Evolutionary conservation across 768 basidiomycete species (phyloP).

Genomic region (Chalciporus sphaerocephalus): DNA sequence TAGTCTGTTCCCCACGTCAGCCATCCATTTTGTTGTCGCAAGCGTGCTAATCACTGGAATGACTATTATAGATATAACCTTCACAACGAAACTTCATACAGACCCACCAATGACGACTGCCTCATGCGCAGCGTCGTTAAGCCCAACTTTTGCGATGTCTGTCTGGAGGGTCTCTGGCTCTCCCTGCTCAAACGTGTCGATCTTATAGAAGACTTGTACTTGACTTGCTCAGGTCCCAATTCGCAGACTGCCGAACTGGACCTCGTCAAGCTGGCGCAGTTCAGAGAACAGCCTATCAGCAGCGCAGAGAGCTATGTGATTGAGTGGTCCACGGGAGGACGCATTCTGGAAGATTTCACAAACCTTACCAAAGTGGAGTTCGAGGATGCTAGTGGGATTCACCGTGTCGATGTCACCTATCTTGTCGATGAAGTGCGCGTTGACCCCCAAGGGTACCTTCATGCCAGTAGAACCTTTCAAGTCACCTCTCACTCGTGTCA

Average conservation of each 20-base stretch:
- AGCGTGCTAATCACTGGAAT: background rate
- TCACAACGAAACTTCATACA: constrained; percentile 59
- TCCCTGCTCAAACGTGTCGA: constrained; percentile 54
- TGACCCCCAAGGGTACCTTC: constrained; percentile 38
- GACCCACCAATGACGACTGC: constrained; percentile 82
- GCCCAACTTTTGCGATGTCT: constrained; percentile 72
- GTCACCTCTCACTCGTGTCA: constrained; percentile 2
- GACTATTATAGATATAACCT: constrained; percentile 45
- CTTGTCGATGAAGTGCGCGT: constrained; percentile 53
- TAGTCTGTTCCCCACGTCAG: constrained; percentile 71
- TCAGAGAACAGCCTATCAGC: constrained; percentile 32
- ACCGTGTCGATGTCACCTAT: constrained; percentile 47
- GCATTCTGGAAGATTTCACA: constrained; percentile 38
- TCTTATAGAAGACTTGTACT: constrained; percentile 54
- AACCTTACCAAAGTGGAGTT: constrained; percentile 51
- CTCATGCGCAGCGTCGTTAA: constrained; percentile 72
- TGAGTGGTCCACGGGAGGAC: constrained; percentile 50
- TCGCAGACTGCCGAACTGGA: constrained; percentile 40
- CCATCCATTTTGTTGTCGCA: background rate
- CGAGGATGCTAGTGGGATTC: constrained; percentile 36
- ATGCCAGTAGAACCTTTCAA: constrained; percentile 18
- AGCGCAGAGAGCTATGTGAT: constrained; percentile 51
- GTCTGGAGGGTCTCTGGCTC: constrained; percentile 71
- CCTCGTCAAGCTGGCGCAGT: constrained; percentile 60
- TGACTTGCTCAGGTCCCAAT: constrained; percentile 34